Conservation (phyloP, 345 rosid genomes). For the Erodium maritimum region DNA sequence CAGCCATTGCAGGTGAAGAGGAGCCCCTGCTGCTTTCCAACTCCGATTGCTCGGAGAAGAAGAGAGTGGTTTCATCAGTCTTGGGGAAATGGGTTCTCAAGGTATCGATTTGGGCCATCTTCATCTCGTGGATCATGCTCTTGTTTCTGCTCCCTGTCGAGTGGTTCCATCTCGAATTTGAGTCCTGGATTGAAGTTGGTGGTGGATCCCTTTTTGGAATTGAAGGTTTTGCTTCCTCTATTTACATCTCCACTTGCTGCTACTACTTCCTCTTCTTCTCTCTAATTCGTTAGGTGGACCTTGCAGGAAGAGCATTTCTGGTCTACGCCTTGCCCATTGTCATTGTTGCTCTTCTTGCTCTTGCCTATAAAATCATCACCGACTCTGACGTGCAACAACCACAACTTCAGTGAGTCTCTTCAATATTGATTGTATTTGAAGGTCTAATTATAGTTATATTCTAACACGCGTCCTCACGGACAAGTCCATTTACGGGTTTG, state of each 20-base stretch:
- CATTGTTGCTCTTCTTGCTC: conserved; percentile 43
- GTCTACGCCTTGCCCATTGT: conserved; percentile 53
- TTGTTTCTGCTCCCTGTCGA: conserved; percentile 42
- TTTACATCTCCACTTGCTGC: not conserved
- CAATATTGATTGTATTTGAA: too few relatives aligned
- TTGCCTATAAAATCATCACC: conserved; percentile 35
- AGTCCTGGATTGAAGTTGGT: conserved; percentile 24
- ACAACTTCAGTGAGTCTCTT: not conserved
- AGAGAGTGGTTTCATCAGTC: too few relatives aligned
- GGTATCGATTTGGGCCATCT: conserved; percentile 40
- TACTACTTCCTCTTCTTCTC: not conserved
- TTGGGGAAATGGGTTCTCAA: conserved; percentile 39
- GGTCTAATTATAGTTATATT: too few relatives aligned
- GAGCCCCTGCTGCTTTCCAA: too few relatives aligned
- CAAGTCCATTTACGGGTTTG: too few relatives aligned
- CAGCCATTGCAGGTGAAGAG: too few relatives aligned
- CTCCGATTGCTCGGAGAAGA: too few relatives aligned
- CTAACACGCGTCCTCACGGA: too few relatives aligned
- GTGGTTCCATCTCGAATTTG: conserved; percentile 23
- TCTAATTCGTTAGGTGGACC: not conserved
- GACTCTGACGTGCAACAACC: conserved; percentile 42
- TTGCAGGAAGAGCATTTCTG: conserved; percentile 68
- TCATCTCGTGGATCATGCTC: conserved; percentile 46
- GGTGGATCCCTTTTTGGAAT: conserved; percentile 31
- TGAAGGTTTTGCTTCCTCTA: too few relatives aligned